These are phyloP conservation scores for Colletotrichum lentis DNA, from an alignment of 2,329 filamentous ascomycete genomes.

Conservation along the genomic window DNA sequence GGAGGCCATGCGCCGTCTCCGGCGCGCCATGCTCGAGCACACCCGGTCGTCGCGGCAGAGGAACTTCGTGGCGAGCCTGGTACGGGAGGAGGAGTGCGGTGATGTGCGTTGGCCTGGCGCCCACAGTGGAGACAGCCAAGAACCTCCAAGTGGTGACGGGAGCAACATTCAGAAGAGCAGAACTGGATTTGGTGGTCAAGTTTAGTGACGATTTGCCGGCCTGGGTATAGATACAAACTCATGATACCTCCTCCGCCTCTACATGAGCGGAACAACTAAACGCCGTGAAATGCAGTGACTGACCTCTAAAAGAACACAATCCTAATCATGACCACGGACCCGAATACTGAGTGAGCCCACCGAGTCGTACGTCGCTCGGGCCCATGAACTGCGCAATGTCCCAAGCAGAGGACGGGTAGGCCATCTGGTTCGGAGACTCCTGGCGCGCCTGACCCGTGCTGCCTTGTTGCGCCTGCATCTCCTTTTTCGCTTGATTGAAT, in stretches of 20 bases:
- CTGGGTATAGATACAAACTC: slow-evolving; percentile 33
- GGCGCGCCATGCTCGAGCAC: slow-evolving; percentile 39
- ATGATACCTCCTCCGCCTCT: slow-evolving; percentile 1
- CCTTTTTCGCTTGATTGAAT: slow-evolving; percentile 54
- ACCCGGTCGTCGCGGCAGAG: slow-evolving; percentile 19
- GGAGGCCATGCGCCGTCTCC: slow-evolving; percentile 41
- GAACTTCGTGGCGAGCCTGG: slow-evolving; percentile 28
- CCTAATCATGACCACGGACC: slow-evolving; percentile 29
- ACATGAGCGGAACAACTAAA: not conserved
- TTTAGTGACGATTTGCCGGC: slow-evolving; percentile 3
- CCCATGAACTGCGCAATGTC: slow-evolving; percentile 37
- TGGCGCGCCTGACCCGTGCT: slow-evolving; percentile 10
- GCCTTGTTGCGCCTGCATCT: slow-evolving; percentile 39
- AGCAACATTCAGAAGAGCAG: not conserved
- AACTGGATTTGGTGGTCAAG: not conserved
- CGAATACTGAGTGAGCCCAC: slow-evolving; percentile 17
- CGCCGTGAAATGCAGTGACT: not conserved
- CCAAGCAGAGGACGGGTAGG: slow-evolving; percentile 30
- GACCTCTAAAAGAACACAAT: not conserved
- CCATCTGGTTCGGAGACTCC: slow-evolving; percentile 10
- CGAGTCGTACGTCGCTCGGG: slow-evolving; percentile 23
- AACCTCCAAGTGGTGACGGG: not conserved
- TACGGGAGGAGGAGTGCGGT: slow-evolving; percentile 11
- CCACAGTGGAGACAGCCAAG: not conserved
- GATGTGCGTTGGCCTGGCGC: slow-evolving; percentile 21